Base-by-base conservation (phyloP, 2,329 filamentous ascomycete genomes). In the Endoconidiophora laricicola region DNA sequence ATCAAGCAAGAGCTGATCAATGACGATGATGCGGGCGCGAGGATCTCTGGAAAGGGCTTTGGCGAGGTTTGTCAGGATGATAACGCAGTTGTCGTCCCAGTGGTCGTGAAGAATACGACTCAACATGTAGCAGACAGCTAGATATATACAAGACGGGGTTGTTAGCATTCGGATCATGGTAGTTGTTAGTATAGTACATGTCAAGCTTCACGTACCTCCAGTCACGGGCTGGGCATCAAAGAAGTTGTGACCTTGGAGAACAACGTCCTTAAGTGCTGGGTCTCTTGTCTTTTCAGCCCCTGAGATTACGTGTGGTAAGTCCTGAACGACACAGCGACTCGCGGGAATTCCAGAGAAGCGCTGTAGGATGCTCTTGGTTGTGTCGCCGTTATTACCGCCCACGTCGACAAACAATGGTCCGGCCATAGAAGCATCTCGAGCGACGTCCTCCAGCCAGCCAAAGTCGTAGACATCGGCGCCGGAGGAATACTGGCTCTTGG, bases 31-130 rank as follows among this genome's bases (percentile, higher is more conserved):
- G 7, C 48, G 39, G 18, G 41, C 44, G n/a, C 56, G 58, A 54
- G 62, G 64, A 46, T 65, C 61, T 22, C 36, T 49, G 23, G 39
- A 22, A 16, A 49, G 14, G 12, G 16, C 48, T 16, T 26, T 33
- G 33, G 44, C 44, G 3, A 65, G 47, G 5, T 57, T 57, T 41
- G 56, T 48, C 10, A 67, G 55, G 1, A 66, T 65, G 18, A 55
- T 47, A 1, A 60, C 57, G 29, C 44, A 22, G 29, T 38, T 39
- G 29, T 59, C 56, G 45, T 66, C 63, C 22, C 60, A 55, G 51
- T 65, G 66, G 50, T 67, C 61, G 52, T 67, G 65, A 1, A 67
- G 59, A 38, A 61, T 62, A 6, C 62, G 60, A 46, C 58, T 59
- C 51, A 63, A 61, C 56, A 58, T 62, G 55, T 67, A 67, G n/a